These are phyloP conservation scores for Heliamphora exappendiculata DNA, from an alignment of 148 eudicot species.

Conservation along the genomic window DNA sequence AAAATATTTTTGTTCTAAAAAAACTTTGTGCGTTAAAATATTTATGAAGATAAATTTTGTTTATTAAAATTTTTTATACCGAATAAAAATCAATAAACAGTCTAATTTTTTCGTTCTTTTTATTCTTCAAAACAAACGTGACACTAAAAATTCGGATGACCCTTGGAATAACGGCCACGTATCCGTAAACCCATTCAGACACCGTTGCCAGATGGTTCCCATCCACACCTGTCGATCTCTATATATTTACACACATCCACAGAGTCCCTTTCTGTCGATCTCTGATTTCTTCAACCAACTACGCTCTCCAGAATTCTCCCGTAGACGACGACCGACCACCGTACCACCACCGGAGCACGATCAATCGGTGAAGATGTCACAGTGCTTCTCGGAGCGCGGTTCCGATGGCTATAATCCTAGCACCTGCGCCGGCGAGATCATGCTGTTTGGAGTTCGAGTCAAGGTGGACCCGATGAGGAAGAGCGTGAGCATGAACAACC, in stretches of 20 bases:
- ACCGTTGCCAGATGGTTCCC: neutral
- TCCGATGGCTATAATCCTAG: neutral
- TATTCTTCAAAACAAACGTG: too few species aligned
- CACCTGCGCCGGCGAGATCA: constrained; percentile 42
- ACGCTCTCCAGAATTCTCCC: neutral
- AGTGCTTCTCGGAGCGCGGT: constrained; percentile 11
- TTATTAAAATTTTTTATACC: too few species aligned
- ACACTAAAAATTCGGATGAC: neutral
- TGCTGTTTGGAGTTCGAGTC: constrained; percentile 68
- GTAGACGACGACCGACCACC: neutral
- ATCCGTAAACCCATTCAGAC: neutral
- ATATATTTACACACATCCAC: neutral
- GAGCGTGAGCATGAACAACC: constrained; percentile 71
- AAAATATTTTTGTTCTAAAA: too few species aligned
- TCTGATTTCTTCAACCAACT: neutral
- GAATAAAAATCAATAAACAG: too few species aligned
- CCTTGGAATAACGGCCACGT: neutral
- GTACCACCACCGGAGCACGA: neutral
- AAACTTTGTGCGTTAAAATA: too few species aligned
- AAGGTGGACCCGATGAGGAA: constrained; percentile 68
- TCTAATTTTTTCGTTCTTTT: too few species aligned
- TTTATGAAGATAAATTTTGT: too few species aligned
- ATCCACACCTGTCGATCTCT: neutral
- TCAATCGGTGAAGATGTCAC: neutral
- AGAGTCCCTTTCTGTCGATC: too few species aligned